These are phyloP conservation scores for Corymbia calophylla DNA, from an alignment of 441 rosid species.

Conservation along the genomic window DNA sequence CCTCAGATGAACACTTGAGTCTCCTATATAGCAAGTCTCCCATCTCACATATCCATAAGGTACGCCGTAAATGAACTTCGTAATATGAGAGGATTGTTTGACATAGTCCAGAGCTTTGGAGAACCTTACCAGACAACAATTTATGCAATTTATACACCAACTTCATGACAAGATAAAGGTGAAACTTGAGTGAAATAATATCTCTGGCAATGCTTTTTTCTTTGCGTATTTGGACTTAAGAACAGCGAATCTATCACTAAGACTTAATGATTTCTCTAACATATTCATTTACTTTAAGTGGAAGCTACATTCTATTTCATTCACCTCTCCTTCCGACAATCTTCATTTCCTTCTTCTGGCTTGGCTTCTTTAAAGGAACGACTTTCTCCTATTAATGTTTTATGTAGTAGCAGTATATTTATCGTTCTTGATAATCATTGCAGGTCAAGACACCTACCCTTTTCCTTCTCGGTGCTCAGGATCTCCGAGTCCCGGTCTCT, in stretches of 20 bases:
- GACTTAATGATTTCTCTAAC: neutral
- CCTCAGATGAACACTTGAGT: conserved; percentile 54
- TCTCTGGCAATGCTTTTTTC: neutral
- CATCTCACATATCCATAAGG: conserved; percentile 80
- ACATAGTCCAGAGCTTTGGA: neutral
- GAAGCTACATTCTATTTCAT: neutral
- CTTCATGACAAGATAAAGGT: neutral
- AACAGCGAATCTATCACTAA: neutral
- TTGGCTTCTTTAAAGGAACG: neutral
- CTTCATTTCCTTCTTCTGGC: neutral
- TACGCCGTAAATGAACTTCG: conserved; percentile 4
- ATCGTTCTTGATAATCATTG: neutral
- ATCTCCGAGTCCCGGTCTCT: conserved; percentile 84
- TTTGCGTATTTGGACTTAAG: neutral
- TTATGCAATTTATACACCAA: neutral
- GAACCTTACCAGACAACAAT: neutral
- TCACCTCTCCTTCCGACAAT: neutral
- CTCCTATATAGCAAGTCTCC: conserved; percentile 71
- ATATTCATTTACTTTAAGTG: neutral
- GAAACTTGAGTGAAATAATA: neutral
- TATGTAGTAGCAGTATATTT: neutral
- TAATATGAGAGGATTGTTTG: neutral
- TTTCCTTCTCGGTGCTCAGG: conserved; percentile 74
- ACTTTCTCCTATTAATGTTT: neutral
- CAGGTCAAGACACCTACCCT: conserved; percentile 94